These are phyloP conservation scores for Chaetomiaceae sp. DNA, from an alignment of 2,329 filamentous ascomycete genomes.

Conservation along the genomic window DNA sequence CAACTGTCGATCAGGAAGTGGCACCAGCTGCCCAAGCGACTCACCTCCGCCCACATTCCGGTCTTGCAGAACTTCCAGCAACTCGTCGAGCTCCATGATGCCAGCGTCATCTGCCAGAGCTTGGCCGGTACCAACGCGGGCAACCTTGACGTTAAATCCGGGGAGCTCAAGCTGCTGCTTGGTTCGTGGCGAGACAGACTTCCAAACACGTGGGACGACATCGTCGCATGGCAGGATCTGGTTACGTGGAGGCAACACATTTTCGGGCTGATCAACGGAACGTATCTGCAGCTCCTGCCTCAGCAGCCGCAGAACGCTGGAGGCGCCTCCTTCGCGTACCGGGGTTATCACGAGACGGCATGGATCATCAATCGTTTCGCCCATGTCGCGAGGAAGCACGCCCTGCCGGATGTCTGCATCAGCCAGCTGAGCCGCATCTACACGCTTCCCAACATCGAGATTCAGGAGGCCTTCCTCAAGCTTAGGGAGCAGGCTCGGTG, in stretches of 20 bases:
- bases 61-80: slow-evolving; percentile 97
- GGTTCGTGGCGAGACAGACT: slow-evolving; percentile 93
- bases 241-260: slow-evolving; percentile 99
- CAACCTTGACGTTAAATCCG: slow-evolving; percentile 90
- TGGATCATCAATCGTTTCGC: slow-evolving; percentile 99
- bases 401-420: slow-evolving; percentile 94
- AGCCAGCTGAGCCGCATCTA: slow-evolving; percentile 96
- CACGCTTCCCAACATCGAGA: slow-evolving; percentile 97
- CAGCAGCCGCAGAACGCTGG: slow-evolving; percentile 74
- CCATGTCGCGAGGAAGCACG: slow-evolving; percentile 95
- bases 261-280: slow-evolving; percentile 92
- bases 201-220: slow-evolving; percentile 98
- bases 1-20: slow-evolving; percentile 96
- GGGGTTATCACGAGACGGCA: slow-evolving; percentile 95
- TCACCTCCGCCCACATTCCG: slow-evolving; percentile 92
- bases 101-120: slow-evolving; percentile 91
- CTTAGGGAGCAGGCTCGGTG: slow-evolving; percentile 97
- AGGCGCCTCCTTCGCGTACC: slow-evolving; percentile 90
- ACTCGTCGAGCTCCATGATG: slow-evolving; percentile 93
- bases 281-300: slow-evolving; percentile 80
- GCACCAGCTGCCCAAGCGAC: slow-evolving; percentile 91
- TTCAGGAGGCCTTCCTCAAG: slow-evolving; percentile 98
- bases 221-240: slow-evolving; percentile 97
- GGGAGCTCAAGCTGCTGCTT: slow-evolving; percentile 87
- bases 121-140: slow-evolving; percentile 73